Evolutionary conservation across 179 eudicot species (phyloP), one percentile per base, ranked within the genome.

Genomic region (Heliamphora pulchella): DNA sequence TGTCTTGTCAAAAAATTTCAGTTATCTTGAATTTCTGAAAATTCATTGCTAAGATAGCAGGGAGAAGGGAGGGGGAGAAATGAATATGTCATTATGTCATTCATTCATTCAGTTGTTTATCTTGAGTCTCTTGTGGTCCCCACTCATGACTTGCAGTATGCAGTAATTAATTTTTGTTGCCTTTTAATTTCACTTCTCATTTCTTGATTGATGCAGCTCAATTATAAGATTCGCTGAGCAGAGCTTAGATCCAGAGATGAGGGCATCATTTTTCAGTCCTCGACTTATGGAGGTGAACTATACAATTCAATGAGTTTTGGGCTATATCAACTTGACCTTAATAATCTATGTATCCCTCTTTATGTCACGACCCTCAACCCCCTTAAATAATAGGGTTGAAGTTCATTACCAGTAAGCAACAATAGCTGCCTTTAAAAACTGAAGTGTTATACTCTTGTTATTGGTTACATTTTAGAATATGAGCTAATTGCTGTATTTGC

Each of bases 261-360:
- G 99, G 86, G 85, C 90, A 75, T 87, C 93, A 79, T 85, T 83
- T 83, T 96, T 94, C 84, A 96, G 98, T 86, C 99, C 99, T 84
- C 96, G 99, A 20, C 94, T 96, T 67, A 90, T 94, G 99, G 99
- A 96, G 98, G 99, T 94, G 83, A 48, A 78, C 8, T 76, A 18
- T 62, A 62, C 64, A 75, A 74, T 79, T 77, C 43, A 8, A 31
- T 65, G 65, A 4, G 73, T 66, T 47, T 68, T 43, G 0, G 17
- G 64, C 11, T 54, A 67, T 48, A 20, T 78, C 18, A 68, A 54
- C 53, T 68, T 41, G 53, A 58, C 13, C 31, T 31, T 31, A 31
- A 31, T 31, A 31, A 31, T 31, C 31, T 31, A 31, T 31, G 31
- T 31, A 31, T 31, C 31, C 31, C 31, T 31, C 31, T 31, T 31